Evolutionary conservation across 805 yeast genomes (phyloP).

Genomic region (Nakazawaea anatomiae): DNA sequence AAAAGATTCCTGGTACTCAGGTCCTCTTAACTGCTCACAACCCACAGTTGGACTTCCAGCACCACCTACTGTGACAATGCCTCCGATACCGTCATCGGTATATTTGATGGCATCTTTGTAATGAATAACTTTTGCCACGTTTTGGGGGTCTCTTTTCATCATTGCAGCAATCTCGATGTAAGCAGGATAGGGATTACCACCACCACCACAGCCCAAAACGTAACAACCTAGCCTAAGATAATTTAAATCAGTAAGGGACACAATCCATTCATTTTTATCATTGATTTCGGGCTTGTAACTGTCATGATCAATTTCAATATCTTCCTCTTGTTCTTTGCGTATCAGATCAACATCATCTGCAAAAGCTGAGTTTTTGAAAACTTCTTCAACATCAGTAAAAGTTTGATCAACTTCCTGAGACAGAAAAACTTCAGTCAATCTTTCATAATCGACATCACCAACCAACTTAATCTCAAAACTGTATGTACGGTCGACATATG

Average conservation of each 20-base stretch:
- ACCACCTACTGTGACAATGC: slow-evolving; percentile 10
- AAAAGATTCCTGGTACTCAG: slow-evolving; percentile 29
- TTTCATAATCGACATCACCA: slow-evolving; percentile 38
- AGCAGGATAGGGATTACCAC: slow-evolving; percentile 40
- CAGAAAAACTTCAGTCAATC: slow-evolving; percentile 12
- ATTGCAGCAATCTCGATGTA: slow-evolving; percentile 28
- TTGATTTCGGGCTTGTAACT: slow-evolving; percentile 25
- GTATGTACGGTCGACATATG: slow-evolving; percentile 28
- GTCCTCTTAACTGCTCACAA: slow-evolving; percentile 35
- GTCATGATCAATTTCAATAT: slow-evolving; percentile 19
- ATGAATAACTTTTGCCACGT: slow-evolving; percentile 27
- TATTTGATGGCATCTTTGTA: slow-evolving; percentile 23
- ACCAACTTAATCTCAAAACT: slow-evolving; percentile 32
- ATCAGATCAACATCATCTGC: slow-evolving; percentile 4
- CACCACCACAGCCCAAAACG: slow-evolving; percentile 47
- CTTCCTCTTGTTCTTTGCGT: slow-evolving; percentile 3
- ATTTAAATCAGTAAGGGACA: slow-evolving; percentile 34
- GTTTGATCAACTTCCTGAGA: slow-evolving; percentile 5
- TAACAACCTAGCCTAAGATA: slow-evolving; percentile 37
- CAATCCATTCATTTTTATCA: slow-evolving; percentile 28
- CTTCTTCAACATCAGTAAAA: slow-evolving; percentile 4
- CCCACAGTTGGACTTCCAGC: slow-evolving; percentile 44
- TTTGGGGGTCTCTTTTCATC: slow-evolving; percentile 25
- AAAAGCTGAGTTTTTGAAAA: slow-evolving; percentile 13
- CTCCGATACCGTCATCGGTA: slow-evolving; percentile 13